Percentiles rank a stretch among this genome's conserved stretches.
Conservation (phyloP, 2,329 filamentous ascomycete genomes). For the Pseudogymnoascus sp. region DNA sequence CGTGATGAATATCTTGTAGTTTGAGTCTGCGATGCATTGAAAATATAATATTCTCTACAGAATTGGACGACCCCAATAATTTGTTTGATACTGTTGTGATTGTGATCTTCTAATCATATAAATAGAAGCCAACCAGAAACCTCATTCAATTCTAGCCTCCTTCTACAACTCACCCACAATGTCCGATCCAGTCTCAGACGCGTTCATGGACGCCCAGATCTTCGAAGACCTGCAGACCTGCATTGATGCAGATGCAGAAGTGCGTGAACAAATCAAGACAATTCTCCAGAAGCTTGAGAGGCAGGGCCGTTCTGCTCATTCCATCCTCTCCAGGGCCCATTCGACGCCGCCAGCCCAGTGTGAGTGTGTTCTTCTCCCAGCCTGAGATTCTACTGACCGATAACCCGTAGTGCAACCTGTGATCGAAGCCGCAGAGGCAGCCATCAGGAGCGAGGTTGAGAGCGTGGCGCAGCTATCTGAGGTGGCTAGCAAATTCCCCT, state of each 20-base stretch:
- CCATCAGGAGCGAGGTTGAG: conserved; percentile 63
- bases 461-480: conserved; percentile 62
- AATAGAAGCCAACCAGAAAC: not conserved
- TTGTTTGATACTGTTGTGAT: not conserved
- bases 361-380: conserved; percentile 31
- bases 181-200: not conserved
- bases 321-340: conserved; percentile 80
- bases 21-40: not conserved
- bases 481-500: conserved; percentile 77
- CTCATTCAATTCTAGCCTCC: not conserved
- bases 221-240: conserved; percentile 82
- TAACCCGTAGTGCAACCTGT: conserved; percentile 52
- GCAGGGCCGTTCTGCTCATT: conserved; percentile 71
- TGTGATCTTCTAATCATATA: not conserved
- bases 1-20: not conserved
- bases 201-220: conserved; percentile 57
- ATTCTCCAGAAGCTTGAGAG: conserved; percentile 77
- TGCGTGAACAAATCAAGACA: conserved; percentile 75
- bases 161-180: not conserved
- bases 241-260: conserved; percentile 76
- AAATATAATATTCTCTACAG: not conserved
- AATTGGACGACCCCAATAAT: not conserved
- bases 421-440: conserved; percentile 58
- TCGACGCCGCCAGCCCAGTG: conserved; percentile 64
- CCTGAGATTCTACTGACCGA: not conserved